phyloP scores from a whole-genome alignment of 2,329 filamentous ascomycete genomes.

The Calonectria pseudoturangicola region DNA sequence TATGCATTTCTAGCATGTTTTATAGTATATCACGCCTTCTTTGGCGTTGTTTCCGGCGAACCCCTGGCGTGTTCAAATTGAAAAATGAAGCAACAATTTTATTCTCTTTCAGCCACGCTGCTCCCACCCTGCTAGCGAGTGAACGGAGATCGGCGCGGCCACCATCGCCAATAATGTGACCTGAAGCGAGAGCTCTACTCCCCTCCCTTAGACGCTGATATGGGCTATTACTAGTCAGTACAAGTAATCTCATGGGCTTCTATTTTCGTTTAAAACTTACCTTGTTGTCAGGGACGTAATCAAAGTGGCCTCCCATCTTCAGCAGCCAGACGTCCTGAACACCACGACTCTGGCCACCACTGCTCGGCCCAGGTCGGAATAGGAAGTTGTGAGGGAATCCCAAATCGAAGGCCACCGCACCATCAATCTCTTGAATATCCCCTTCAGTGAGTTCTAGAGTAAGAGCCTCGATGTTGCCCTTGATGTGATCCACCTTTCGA shows the following conservation, averaged over 20 bases:
- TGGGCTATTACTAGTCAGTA: slow-evolving; percentile 58
- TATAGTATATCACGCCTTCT: neutral
- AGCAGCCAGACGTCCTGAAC: slow-evolving; percentile 66
- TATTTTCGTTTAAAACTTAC: slow-evolving; percentile 48
- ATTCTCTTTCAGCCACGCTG: slow-evolving; percentile 26
- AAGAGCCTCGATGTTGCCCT: slow-evolving; percentile 81
- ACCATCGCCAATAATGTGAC: slow-evolving; percentile 59
- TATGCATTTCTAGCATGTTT: neutral
- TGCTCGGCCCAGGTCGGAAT: slow-evolving; percentile 62
- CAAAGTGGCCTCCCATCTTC: slow-evolving; percentile 68
- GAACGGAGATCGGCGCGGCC: slow-evolving; percentile 46
- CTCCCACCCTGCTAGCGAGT: slow-evolving; percentile 40
- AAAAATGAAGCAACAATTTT: neutral
- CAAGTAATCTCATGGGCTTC: neutral
- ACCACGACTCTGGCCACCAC: slow-evolving; percentile 61
- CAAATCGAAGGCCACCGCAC: slow-evolving; percentile 75
- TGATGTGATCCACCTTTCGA: slow-evolving; percentile 80
- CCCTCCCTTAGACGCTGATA: slow-evolving; percentile 62
- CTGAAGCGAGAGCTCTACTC: slow-evolving; percentile 64
- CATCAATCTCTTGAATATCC: slow-evolving; percentile 81
- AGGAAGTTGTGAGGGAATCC: slow-evolving; percentile 81
- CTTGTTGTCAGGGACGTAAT: slow-evolving; percentile 68
- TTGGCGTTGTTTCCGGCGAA: neutral
- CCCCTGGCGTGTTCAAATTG: neutral
- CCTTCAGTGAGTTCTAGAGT: slow-evolving; percentile 74